Evolutionary conservation across 306 rosid species (phyloP).

Genomic region (Gillenia trifoliata): DNA sequence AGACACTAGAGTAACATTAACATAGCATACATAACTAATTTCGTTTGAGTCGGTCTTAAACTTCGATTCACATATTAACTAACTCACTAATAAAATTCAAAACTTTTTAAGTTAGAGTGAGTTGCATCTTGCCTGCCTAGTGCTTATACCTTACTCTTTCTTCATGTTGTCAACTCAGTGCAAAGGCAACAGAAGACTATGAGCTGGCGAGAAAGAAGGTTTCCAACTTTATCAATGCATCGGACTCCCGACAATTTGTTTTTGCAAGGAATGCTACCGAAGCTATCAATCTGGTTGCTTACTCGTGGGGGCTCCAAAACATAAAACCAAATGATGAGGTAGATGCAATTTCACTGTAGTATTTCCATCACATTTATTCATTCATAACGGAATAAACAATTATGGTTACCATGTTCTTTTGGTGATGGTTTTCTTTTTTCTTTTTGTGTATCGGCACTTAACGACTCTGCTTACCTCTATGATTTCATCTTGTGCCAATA

Average conservation of each 20-base stretch:
- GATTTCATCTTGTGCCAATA: not conserved
- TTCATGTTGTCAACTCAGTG: slow-evolving; percentile 37
- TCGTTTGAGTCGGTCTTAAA: not conserved
- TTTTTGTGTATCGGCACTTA: slow-evolving; percentile 8
- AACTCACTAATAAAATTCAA: not conserved
- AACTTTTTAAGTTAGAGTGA: not conserved
- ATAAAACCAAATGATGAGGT: slow-evolving; percentile 82
- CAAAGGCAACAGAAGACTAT: slow-evolving; percentile 86
- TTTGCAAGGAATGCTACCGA: slow-evolving; percentile 92
- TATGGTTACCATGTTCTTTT: slow-evolving; percentile 2
- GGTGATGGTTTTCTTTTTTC: not conserved
- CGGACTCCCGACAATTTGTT: slow-evolving; percentile 61
- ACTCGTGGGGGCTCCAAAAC: slow-evolving; percentile 79
- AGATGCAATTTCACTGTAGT: not conserved
- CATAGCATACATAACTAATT: not conserved
- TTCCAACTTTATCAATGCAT: slow-evolving; percentile 78
- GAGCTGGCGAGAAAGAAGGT: slow-evolving; percentile 90
- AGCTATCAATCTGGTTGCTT: slow-evolving; percentile 87
- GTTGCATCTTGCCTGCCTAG: not conserved
- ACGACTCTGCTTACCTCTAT: not conserved
- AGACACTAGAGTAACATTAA: too few species aligned
- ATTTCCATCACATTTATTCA: not conserved
- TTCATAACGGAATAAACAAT: not conserved
- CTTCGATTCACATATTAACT: not conserved
- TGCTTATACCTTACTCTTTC: not conserved